Evolutionary conservation across 768 basidiomycete species (phyloP).

Genomic region (Naganishia randhawae): DNA sequence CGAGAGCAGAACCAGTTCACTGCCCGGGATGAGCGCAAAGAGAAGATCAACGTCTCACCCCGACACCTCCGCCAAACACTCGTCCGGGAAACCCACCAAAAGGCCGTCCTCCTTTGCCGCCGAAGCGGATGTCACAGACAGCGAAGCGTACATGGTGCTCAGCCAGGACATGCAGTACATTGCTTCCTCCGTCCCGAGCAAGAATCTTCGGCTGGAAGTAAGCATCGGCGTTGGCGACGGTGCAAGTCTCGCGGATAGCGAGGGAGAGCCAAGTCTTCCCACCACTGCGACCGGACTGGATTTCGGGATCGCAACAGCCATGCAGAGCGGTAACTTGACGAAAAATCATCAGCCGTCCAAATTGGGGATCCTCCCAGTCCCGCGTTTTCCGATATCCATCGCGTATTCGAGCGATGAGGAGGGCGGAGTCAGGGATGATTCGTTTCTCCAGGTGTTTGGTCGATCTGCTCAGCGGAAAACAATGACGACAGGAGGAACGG

Average conservation of each 20-base stretch:
- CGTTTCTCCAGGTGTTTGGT: background rate
- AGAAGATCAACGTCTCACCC: background rate
- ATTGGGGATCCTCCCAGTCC: too few relatives aligned
- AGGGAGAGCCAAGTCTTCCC: background rate
- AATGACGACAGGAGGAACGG: background rate
- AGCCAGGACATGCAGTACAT: background rate
- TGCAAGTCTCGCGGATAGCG: background rate
- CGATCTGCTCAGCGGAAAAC: background rate
- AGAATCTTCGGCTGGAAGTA: background rate
- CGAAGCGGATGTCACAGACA: background rate
- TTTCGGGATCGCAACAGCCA: too few relatives aligned
- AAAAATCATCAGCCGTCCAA: too few relatives aligned
- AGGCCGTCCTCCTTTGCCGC: background rate
- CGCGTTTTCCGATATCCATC: too few relatives aligned
- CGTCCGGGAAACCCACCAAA: background rate
- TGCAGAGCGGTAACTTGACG: too few relatives aligned
- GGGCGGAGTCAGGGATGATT: conserved; percentile 11
- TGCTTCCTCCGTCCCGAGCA: background rate
- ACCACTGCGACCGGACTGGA: background rate
- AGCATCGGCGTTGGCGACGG: background rate
- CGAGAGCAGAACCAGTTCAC: background rate
- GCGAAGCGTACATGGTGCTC: background rate
- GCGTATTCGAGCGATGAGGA: conserved; percentile 10
- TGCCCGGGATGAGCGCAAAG: background rate
- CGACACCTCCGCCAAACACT: background rate